Conservation (phyloP, 2,329 filamentous ascomycete species). For the Metarhizium guizhouense region DNA sequence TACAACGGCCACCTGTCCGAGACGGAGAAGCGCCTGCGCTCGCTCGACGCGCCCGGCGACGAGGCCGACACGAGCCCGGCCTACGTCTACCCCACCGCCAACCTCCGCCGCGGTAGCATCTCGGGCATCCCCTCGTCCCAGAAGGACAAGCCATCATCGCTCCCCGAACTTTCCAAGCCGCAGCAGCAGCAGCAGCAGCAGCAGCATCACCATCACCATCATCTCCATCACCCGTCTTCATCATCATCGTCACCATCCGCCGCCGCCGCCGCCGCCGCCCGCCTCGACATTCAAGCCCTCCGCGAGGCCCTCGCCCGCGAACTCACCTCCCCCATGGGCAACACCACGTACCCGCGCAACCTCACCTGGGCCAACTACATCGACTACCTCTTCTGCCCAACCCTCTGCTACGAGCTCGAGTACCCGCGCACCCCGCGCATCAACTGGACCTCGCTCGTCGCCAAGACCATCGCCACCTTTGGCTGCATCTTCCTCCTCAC, state of each 20-base stretch:
- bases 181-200: no score
- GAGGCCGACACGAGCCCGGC: slow-evolving; percentile 52
- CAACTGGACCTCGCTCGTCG: slow-evolving; percentile 71
- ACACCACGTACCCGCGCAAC: slow-evolving; percentile 83
- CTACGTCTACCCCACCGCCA: slow-evolving; percentile 64
- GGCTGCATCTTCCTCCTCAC: slow-evolving; percentile 95
- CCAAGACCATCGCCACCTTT: slow-evolving; percentile 83
- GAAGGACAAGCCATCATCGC: slow-evolving; percentile 2
- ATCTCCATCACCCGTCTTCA: no score
- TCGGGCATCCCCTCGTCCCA: slow-evolving; percentile 19
- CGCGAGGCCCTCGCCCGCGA: slow-evolving; percentile 85
- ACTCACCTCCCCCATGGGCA: slow-evolving; percentile 82
- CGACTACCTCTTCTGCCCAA: slow-evolving; percentile 87
- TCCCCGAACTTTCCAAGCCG: no score
- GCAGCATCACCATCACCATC: not conserved
- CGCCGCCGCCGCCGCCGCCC: not conserved
- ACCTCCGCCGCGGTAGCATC: slow-evolving; percentile 36
- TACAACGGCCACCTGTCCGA: slow-evolving; percentile 94
- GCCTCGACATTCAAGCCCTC: slow-evolving; percentile 51
- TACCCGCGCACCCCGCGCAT: slow-evolving; percentile 75
- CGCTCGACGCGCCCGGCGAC: slow-evolving; percentile 67
- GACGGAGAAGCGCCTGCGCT: slow-evolving; percentile 69
- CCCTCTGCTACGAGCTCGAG: slow-evolving; percentile 94
- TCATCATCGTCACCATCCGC: slow-evolving; percentile 10
- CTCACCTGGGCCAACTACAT: slow-evolving; percentile 72